A percentile compares a stretch with the other conserved stretches of the same genome.
These are phyloP conservation scores for Monosporascus sp. DNA, from an alignment of 2,329 filamentous ascomycete species.

Conservation along the genomic window DNA sequence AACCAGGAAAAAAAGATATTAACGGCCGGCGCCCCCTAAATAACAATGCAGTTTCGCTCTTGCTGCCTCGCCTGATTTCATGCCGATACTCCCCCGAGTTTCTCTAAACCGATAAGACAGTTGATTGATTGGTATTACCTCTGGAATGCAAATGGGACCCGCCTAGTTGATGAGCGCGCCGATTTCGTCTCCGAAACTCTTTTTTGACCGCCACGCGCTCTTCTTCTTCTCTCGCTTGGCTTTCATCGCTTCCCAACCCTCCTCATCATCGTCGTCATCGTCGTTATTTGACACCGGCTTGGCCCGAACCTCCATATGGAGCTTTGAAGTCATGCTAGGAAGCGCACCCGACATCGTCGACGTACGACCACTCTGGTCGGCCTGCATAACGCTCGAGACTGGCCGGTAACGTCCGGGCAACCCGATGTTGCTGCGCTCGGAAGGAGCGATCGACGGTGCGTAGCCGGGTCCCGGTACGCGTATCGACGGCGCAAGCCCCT, in stretches of 20 bases:
- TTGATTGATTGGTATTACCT: background rate
- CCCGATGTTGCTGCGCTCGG: constrained; percentile 90
- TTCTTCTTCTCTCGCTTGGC: constrained; percentile 64
- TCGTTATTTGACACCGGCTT: constrained; percentile 38
- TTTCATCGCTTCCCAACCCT: constrained; percentile 67
- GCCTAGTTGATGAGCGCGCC: constrained; percentile 40
- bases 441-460: constrained; percentile 87
- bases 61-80: background rate
- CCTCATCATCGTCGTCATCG: constrained; percentile 58
- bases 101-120: background rate
- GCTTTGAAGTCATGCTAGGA: constrained; percentile 33
- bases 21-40: background rate
- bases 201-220: constrained; percentile 60
- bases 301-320: constrained; percentile 33
- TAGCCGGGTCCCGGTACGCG: constrained; percentile 56
- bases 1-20: background rate
- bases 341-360: constrained; percentile 39
- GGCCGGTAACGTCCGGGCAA: constrained; percentile 86
- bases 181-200: constrained; percentile 44
- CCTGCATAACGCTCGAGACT: constrained; percentile 60
- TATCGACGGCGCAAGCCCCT: constrained; percentile 47
- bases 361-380: constrained; percentile 30
- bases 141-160: background rate
- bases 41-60: background rate
- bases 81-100: background rate